phyloP scores from a whole-genome alignment of 495 filamentous ascomycete species.

The Xylaria grammica region DNA sequence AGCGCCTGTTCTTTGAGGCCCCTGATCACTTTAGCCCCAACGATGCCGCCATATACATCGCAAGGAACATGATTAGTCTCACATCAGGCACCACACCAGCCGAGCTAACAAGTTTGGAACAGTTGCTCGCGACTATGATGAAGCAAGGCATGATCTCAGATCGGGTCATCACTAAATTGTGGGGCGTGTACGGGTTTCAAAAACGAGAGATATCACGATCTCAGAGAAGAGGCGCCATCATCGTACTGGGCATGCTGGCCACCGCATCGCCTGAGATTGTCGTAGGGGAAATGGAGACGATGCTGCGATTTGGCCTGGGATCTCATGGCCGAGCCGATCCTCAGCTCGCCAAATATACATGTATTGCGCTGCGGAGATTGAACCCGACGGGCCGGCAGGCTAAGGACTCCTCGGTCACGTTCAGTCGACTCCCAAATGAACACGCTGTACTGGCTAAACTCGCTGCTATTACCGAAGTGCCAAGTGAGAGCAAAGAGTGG shows the following conservation, averaged over 20 bases:
- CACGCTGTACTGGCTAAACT: slow-evolving; percentile 83
- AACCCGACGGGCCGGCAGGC: slow-evolving; percentile 79
- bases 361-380: slow-evolving; percentile 88
- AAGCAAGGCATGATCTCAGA: slow-evolving; percentile 86
- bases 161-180: slow-evolving; percentile 86
- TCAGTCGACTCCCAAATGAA: slow-evolving; percentile 85
- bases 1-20: slow-evolving; percentile 91
- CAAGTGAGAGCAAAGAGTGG: slow-evolving; percentile 93
- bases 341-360: slow-evolving; percentile 90
- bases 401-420: slow-evolving; percentile 69
- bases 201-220: slow-evolving; percentile 89
- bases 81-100: slow-evolving; percentile 94
- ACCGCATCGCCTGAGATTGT: slow-evolving; percentile 91
- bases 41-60: slow-evolving; percentile 94
- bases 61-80: slow-evolving; percentile 97
- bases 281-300: slow-evolving; percentile 89
- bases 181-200: slow-evolving; percentile 96
- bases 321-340: slow-evolving; percentile 79
- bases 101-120: slow-evolving; percentile 93
- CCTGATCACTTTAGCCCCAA: slow-evolving; percentile 85
- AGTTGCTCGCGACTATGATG: slow-evolving; percentile 97
- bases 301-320: slow-evolving; percentile 89
- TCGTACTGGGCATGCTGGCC: slow-evolving; percentile 96
- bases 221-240: slow-evolving; percentile 92
- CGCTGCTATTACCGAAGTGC: slow-evolving; percentile 80